phyloP scores from a whole-genome alignment of 176 grass and related monocot genomes.

The Hordeum vulgare region MorexV3_pseudomolecules_assembly NC_058522.1:351749789-351750288 shows the following conservation, averaged over 20 bases:
- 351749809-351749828: background rate
- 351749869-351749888: too few relatives aligned
- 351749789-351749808: background rate
- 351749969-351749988: background rate
- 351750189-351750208: background rate
- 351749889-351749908: too few relatives aligned
- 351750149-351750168: background rate
- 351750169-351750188: background rate
- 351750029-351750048: background rate
- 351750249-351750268: conserved; percentile 89
- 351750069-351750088: background rate
- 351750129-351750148: background rate
- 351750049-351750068: background rate
- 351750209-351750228: conserved; percentile 44
- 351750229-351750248: conserved; percentile 89
- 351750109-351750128: background rate
- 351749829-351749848: background rate
- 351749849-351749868: background rate
- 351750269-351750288: conserved; percentile 77
- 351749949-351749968: background rate
- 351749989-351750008: background rate
- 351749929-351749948: too few relatives aligned
- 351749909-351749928: background rate
- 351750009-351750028: background rate
- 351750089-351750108: background rate